phyloP scores from a whole-genome alignment of 768 basidiomycete species.

The Thelephora aurantiotincta region DNA sequence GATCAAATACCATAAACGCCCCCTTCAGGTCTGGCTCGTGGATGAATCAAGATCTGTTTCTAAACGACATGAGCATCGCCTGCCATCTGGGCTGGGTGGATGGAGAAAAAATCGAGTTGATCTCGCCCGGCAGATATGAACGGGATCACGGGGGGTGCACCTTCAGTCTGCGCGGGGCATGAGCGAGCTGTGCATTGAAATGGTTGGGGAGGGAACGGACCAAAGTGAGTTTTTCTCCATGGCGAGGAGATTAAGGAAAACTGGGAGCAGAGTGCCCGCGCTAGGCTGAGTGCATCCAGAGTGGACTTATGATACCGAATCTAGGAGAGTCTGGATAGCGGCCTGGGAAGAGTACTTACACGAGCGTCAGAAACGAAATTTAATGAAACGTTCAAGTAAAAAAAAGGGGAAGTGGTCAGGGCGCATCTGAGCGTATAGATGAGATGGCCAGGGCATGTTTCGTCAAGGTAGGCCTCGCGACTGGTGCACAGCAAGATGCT shows the following conservation, averaged over 20 bases:
- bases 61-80: background rate
- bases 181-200: background rate
- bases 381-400: background rate
- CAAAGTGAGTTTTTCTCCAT: background rate
- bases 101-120: no score
- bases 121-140: background rate
- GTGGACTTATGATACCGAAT: no score
- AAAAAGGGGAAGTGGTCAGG: background rate
- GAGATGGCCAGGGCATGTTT: background rate
- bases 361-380: background rate
- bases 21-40: background rate
- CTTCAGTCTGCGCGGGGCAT: background rate
- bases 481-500: background rate
- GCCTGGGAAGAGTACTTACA: background rate
- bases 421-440: background rate
- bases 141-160: background rate
- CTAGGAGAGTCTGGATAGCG: background rate
- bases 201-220: background rate
- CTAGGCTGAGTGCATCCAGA: no score
- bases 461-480: background rate
- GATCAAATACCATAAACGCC: background rate
- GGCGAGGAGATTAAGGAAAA: no score
- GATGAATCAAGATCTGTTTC: background rate
- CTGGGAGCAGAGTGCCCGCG: no score
- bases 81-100: background rate